Evolutionary conservation across 176 grass and related monocot species (phyloP).

Genomic region (Ananas comosus): DNA sequence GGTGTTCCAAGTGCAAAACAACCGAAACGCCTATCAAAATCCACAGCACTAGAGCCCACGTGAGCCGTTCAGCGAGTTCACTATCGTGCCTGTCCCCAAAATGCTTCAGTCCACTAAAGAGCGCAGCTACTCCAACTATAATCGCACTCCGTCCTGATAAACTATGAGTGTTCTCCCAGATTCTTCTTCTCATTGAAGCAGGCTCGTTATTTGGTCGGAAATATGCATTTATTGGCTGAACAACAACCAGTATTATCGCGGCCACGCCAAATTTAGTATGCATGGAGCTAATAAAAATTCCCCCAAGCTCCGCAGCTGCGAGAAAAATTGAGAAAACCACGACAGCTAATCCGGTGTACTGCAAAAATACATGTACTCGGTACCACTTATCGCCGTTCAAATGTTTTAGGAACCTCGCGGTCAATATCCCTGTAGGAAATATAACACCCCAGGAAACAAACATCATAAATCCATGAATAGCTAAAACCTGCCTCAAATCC

Average conservation of each 20-base stretch:
- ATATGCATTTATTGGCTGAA: conserved; percentile 72
- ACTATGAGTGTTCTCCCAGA: conserved; percentile 69
- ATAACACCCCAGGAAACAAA: conserved; percentile 81
- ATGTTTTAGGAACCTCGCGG: conserved; percentile 72
- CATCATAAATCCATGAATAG: conserved; percentile 94
- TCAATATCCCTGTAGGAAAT: conserved; percentile 54
- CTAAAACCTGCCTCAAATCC: conserved; percentile 65
- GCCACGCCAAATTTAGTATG: conserved; percentile 67
- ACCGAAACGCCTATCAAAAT: conserved; percentile 27
- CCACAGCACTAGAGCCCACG: conserved; percentile 68
- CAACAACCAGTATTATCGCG: conserved; percentile 31
- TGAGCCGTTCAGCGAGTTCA: conserved; percentile 67
- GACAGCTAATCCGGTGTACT: conserved; percentile 61
- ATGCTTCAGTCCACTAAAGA: conserved; percentile 73
- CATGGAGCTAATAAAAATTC: conserved; percentile 46
- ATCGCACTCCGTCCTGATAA: conserved; percentile 42
- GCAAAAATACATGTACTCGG: conserved; percentile 63
- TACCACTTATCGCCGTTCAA: conserved; percentile 64
- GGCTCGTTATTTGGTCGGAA: conserved; percentile 38
- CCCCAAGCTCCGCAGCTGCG: conserved; percentile 65
- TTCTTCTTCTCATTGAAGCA: conserved; percentile 27
- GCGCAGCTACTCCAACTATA: conserved; percentile 40
- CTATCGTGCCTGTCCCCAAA: conserved; percentile 61
- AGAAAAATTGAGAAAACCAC: conserved; percentile 72
- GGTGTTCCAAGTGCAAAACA: conserved; percentile 60